Base-by-base conservation (phyloP, 192 early-diverging fungal genomes). In the Entomortierella parvispora region DNA sequence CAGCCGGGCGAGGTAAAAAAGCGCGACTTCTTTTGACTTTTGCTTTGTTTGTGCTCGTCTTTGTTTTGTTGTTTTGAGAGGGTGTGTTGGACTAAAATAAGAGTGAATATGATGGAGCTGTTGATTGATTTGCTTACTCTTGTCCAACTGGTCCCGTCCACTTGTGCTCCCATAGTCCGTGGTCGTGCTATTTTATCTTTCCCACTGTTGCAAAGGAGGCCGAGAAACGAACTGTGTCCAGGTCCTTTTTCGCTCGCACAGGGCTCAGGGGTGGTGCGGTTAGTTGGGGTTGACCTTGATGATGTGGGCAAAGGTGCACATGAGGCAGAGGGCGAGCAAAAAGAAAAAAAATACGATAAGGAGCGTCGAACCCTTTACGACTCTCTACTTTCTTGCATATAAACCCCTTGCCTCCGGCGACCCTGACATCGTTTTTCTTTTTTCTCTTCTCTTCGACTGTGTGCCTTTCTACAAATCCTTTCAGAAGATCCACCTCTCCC, bases 401-500 rank as follows among this genome's bases (percentile, higher is more conserved):
- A 52, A 26, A 26, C 26, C n/a, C 26, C 22, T 26, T 2, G 3
- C 29, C 26, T 25, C n/a, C 45, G 26, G 3, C 12, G n/a, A n/a
- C 10, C 7, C 37, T 9, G 37, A 5, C 12, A 9, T 12, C 37
- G 12, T 5, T 45, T 34, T 49, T 17, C 20, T 33, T 33, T 22
- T 34, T 20, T 61, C 45, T 33, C 22, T 11, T 46, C 10, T 29
- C 43, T 7, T 61, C 45, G 59, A 61, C 59, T 37, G 46, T 61
- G 59, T 61, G 58, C 58, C 29, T 20, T 33, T 20, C 25, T 48
- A 17, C 59, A 61, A 49, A 61, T 61, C 45, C 45, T 31, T 22
- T 20, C 59, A 11, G 42, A 47, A 14, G 42, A 26, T 17, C 26
- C 10, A 28, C 58, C 33, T 22, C 5, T 22, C 34, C 23, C 33